Percentiles rank a stretch among this genome's conserved stretches.
Conservation (phyloP, 1,139 yeast genomes). For the Hemisphaericaspora lyxosophila region DNA sequence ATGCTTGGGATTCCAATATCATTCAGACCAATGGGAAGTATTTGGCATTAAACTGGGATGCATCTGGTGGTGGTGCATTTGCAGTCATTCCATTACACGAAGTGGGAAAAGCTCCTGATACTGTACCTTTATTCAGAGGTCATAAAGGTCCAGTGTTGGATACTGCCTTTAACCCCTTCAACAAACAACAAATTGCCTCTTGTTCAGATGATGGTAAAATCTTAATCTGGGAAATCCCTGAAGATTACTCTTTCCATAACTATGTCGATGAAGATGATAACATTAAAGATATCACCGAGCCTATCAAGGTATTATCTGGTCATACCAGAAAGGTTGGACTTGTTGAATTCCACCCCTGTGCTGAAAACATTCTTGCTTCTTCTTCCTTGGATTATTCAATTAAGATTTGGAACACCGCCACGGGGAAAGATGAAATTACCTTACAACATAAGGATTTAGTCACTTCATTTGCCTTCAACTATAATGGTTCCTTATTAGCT, state of each 20-base stretch:
- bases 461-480: slow-evolving; percentile 86
- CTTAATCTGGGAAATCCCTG: slow-evolving; percentile 84
- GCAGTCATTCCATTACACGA: slow-evolving; percentile 85
- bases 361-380: slow-evolving; percentile 81
- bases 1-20: slow-evolving; percentile 95
- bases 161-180: slow-evolving; percentile 91
- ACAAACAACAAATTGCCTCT: slow-evolving; percentile 72
- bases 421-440: slow-evolving; percentile 70
- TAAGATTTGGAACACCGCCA: slow-evolving; percentile 83
- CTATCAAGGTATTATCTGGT: slow-evolving; percentile 71
- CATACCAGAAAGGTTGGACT: slow-evolving; percentile 96
- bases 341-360: slow-evolving; percentile 85
- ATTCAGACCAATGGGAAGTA: slow-evolving; percentile 78
- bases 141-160: slow-evolving; percentile 94
- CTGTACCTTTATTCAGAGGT: slow-evolving; percentile 90
- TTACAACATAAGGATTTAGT: slow-evolving; percentile 86
- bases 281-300: slow-evolving; percentile 64
- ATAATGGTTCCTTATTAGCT: slow-evolving; percentile 82
- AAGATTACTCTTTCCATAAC: slow-evolving; percentile 67
- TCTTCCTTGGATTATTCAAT: slow-evolving; percentile 88
- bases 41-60: slow-evolving; percentile 85
- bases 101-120: slow-evolving; percentile 93
- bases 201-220: slow-evolving; percentile 92
- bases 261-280: slow-evolving; percentile 61
- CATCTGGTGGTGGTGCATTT: slow-evolving; percentile 97